These are phyloP conservation scores for Starmerella floricola DNA, from an alignment of 805 yeast species.

Conservation along the genomic window DNA sequence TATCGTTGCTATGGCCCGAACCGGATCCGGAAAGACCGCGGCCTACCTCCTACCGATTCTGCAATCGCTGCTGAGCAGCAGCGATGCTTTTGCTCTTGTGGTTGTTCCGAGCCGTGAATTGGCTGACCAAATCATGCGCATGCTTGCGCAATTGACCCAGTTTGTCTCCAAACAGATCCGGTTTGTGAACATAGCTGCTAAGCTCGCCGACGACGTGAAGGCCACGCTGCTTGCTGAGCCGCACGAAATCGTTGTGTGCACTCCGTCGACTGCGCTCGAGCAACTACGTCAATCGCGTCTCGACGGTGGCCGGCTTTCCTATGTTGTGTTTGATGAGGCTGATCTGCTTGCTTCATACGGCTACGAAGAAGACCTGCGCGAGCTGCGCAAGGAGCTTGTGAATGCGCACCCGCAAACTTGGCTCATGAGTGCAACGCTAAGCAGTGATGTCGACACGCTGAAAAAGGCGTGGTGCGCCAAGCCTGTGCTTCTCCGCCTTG, in stretches of 20 bases:
- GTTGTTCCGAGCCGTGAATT: constrained; percentile 90
- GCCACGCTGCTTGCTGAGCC: constrained; percentile 54
- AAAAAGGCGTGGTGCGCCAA: constrained; percentile 66
- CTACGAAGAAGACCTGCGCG: constrained; percentile 68
- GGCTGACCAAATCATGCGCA: constrained; percentile 68
- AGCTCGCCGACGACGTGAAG: constrained; percentile 54
- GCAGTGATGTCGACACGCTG: constrained; percentile 68
- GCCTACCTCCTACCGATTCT: constrained; percentile 82
- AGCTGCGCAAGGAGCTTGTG: constrained; percentile 52
- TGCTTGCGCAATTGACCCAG: constrained; percentile 53
- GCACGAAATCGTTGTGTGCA: constrained; percentile 74
- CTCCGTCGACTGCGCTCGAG: constrained; percentile 67
- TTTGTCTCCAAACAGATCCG: constrained; percentile 59
- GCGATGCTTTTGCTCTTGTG: constrained; percentile 43
- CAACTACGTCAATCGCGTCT: constrained; percentile 36
- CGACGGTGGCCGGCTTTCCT: constrained; percentile 46
- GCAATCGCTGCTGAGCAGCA: constrained; percentile 49
- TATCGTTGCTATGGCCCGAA: constrained; percentile 83
- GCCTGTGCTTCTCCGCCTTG: constrained; percentile 70
- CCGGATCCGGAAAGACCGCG: constrained; percentile 93
- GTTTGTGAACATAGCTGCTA: constrained; percentile 53
- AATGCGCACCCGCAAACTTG: constrained; percentile 61
- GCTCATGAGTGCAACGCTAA: constrained; percentile 91
- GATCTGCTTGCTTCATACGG: constrained; percentile 86
- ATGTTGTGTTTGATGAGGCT: constrained; percentile 85